Percentiles rank a stretch among this genome's conserved stretches.
These are phyloP conservation scores for Thelonectria rubi DNA, from an alignment of 2,329 filamentous ascomycete species.

Conservation along the genomic window DNA sequence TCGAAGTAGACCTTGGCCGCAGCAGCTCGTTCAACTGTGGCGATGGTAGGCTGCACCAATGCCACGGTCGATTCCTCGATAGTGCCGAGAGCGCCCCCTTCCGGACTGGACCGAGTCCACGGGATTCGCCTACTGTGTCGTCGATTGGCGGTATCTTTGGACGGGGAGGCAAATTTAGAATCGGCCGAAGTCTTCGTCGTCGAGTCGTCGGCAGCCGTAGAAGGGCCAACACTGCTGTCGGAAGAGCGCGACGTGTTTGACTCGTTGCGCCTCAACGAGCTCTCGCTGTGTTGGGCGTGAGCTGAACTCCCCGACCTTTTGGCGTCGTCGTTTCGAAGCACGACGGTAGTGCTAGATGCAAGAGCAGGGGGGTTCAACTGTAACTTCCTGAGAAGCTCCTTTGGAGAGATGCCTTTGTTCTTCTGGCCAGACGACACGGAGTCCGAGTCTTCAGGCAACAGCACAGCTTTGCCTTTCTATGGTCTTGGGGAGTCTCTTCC, in stretches of 20 bases:
- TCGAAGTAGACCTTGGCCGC: slow-evolving; percentile 89
- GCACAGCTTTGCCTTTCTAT: slow-evolving; percentile 25
- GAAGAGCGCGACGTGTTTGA: slow-evolving; percentile 42
- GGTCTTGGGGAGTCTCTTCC: slow-evolving; percentile 4
- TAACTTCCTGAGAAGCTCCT: slow-evolving; percentile 41
- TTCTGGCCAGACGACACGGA: slow-evolving; percentile 13
- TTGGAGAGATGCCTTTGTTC: slow-evolving; percentile 33
- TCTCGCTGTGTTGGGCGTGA: slow-evolving; percentile 32
- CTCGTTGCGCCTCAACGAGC: slow-evolving; percentile 33
- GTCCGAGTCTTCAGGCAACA: background rate
- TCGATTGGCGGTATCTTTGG: slow-evolving; percentile 37
- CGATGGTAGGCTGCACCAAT: slow-evolving; percentile 46
- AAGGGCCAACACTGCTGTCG: slow-evolving; percentile 39
- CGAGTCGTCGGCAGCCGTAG: slow-evolving; percentile 37
- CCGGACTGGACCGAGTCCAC: slow-evolving; percentile 50
- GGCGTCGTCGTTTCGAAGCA: slow-evolving; percentile 37
- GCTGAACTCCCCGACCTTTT: slow-evolving; percentile 39
- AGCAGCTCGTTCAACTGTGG: slow-evolving; percentile 79
- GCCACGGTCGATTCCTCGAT: slow-evolving; percentile 46
- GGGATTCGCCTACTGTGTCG: slow-evolving; percentile 45
- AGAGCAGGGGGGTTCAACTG: slow-evolving; percentile 38
- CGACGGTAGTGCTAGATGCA: slow-evolving; percentile 43
- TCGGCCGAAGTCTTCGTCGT: slow-evolving; percentile 49
- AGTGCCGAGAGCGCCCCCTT: slow-evolving; percentile 47
- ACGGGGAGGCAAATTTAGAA: slow-evolving; percentile 40